These are phyloP conservation scores for Lasiosphaeria ovina DNA, from an alignment of 495 filamentous ascomycete genomes.

Conservation along the genomic window DNA sequence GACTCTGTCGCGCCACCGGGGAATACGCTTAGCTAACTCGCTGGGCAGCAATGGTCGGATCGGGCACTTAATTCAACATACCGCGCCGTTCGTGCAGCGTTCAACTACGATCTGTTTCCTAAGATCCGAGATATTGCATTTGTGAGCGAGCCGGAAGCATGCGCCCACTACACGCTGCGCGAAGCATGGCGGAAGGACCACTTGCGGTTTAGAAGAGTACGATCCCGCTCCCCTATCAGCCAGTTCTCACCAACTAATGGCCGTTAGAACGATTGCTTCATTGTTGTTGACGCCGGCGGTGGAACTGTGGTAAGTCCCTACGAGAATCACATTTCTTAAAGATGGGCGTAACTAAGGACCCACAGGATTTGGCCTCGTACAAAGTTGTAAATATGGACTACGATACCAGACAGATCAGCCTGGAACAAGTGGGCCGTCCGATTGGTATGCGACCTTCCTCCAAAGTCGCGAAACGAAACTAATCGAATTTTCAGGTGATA, in stretches of 20 bases:
- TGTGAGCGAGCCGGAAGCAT: slow-evolving; percentile 56
- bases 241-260: slow-evolving; percentile 6
- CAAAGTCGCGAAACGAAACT: not conserved
- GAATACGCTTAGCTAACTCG: not conserved
- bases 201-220: slow-evolving; percentile 20
- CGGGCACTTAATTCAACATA: slow-evolving; percentile 34
- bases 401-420: slow-evolving; percentile 21
- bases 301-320: slow-evolving; percentile 53
- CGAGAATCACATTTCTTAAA: not conserved
- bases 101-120: slow-evolving; percentile 23
- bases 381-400: slow-evolving; percentile 27
- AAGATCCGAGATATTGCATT: slow-evolving; percentile 39
- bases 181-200: slow-evolving; percentile 22
- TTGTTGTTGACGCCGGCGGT: slow-evolving; percentile 57
- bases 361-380: slow-evolving; percentile 28
- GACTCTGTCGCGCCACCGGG: not conserved
- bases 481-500: slow-evolving; percentile 18
- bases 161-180: slow-evolving; percentile 51
- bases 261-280: slow-evolving; percentile 48
- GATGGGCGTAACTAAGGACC: not conserved
- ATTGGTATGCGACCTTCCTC: slow-evolving; percentile 6
- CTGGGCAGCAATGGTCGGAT: slow-evolving; percentile 30
- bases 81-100: slow-evolving; percentile 30
- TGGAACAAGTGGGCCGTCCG: slow-evolving; percentile 22
- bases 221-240: slow-evolving; percentile 15